phyloP scores from a whole-genome alignment of 371 early-diverging fungal genomes.

The Coemansia sp. region DNA sequence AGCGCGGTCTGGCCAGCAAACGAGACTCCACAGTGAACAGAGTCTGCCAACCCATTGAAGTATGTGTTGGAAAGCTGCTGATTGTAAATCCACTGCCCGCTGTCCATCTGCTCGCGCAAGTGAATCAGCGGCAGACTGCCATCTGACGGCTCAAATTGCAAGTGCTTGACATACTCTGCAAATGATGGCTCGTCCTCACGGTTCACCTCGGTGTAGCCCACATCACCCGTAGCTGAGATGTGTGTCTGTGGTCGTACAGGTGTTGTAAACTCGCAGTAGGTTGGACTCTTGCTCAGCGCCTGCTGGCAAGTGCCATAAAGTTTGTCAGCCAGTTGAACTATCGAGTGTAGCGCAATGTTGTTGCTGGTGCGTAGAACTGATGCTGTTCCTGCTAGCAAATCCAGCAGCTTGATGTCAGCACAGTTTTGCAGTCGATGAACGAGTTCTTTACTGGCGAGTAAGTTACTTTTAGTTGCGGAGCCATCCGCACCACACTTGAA shows the following conservation, averaged over 20 bases:
- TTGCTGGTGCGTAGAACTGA: slow-evolving; percentile 68
- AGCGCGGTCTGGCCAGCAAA: slow-evolving; percentile 81
- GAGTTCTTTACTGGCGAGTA: slow-evolving; percentile 76
- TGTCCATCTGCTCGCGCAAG: slow-evolving; percentile 55
- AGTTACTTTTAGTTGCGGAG: slow-evolving; percentile 56
- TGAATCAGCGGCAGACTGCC: slow-evolving; percentile 58
- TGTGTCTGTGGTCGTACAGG: slow-evolving; percentile 77
- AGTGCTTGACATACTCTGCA: slow-evolving; percentile 40
- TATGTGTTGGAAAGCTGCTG: slow-evolving; percentile 69
- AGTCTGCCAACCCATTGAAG: slow-evolving; percentile 67
- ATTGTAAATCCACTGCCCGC: slow-evolving; percentile 58
- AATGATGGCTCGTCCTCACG: slow-evolving; percentile 57
- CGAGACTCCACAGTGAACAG: slow-evolving; percentile 80
- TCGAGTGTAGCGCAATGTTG: slow-evolving; percentile 57
- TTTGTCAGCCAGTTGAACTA: slow-evolving; percentile 70
- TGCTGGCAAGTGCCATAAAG: slow-evolving; percentile 79
- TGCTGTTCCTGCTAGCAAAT: slow-evolving; percentile 76
- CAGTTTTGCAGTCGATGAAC: slow-evolving; percentile 84
- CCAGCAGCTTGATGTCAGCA: slow-evolving; percentile 68
- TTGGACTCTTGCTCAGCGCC: slow-evolving; percentile 68
- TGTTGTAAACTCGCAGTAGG: slow-evolving; percentile 76
- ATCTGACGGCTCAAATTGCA: slow-evolving; percentile 58
- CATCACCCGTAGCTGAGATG: slow-evolving; percentile 74
- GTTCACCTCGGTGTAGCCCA: slow-evolving; percentile 75
- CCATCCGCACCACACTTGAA: slow-evolving; percentile 19